Evolutionary conservation across 805 yeast genomes (phyloP).

Genomic region (Pichia eremophila): DNA sequence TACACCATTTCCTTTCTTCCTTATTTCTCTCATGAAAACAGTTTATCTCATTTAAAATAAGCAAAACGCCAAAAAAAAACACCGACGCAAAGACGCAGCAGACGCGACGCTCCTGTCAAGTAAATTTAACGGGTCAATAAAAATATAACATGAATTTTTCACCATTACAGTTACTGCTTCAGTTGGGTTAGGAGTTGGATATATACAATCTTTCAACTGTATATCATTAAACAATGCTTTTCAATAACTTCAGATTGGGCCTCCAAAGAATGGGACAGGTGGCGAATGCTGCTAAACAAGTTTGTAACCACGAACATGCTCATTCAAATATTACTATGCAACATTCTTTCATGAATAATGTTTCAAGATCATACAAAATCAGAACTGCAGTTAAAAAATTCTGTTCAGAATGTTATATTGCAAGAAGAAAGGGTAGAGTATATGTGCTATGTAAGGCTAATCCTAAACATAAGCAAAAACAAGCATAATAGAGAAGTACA

Average conservation of each 20-base stretch:
- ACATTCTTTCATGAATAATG: constrained; percentile 10
- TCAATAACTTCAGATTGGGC: constrained; percentile 21
- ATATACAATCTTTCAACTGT: no score
- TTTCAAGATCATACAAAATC: constrained; percentile 73
- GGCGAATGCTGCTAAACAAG: constrained; percentile 5
- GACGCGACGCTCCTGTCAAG: no score
- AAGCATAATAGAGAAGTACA: constrained; percentile 36
- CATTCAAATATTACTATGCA: constrained; percentile 6
- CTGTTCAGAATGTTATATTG: constrained; percentile 85
- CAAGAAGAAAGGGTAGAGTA: constrained; percentile 90
- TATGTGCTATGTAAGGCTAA: constrained; percentile 89
- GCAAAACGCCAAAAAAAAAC: background rate
- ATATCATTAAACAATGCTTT: constrained; percentile 11
- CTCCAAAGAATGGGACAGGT: constrained; percentile 13
- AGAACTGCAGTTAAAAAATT: constrained; percentile 89
- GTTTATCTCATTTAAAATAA: no score
- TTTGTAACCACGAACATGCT: constrained; percentile 4
- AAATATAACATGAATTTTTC: background rate
- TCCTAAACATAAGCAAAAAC: constrained; percentile 92
- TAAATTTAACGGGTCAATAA: no score
- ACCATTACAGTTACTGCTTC: no score
- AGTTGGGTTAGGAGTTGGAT: no score
- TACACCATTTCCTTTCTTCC: no score
- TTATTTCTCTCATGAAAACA: no score
- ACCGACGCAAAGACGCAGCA: background rate